Evolutionary conservation across 2,329 filamentous ascomycete species (phyloP).

Genomic region (Pestalotiopsis sp.): DNA sequence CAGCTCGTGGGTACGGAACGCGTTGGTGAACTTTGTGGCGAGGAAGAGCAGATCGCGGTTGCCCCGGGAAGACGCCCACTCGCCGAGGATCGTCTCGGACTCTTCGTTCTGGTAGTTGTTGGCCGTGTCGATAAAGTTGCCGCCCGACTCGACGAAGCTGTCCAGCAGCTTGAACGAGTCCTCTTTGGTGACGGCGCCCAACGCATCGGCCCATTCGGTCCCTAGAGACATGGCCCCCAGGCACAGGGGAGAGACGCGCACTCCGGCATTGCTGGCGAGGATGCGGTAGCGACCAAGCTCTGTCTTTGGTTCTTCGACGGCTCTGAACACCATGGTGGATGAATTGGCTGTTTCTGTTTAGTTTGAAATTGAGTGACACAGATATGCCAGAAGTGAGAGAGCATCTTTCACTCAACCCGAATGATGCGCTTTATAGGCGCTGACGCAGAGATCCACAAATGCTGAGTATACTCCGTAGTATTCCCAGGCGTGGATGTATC

Average conservation of each 20-base stretch:
- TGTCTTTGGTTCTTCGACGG: constrained; percentile 40
- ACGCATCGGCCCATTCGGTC: constrained; percentile 39
- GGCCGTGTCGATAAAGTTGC: constrained; percentile 69
- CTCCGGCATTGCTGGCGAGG: constrained; percentile 47
- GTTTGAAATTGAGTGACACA: not conserved
- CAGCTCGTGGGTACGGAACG: constrained; percentile 39
- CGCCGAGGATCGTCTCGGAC: constrained; percentile 57
- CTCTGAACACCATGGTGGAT: not conserved
- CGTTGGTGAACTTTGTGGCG: constrained; percentile 56
- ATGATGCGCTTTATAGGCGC: rapidly evolving
- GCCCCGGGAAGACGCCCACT: constrained; percentile 51
- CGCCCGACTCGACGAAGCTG: constrained; percentile 54
- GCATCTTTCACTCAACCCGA: not conserved
- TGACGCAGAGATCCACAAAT: not conserved
- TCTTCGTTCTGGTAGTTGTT: constrained; percentile 59
- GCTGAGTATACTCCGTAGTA: too few relatives aligned
- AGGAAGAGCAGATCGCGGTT: constrained; percentile 55
- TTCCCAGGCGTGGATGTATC: too few relatives aligned
- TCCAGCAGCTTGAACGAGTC: constrained; percentile 58
- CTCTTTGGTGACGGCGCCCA: constrained; percentile 57
- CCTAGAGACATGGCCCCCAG: constrained; percentile 57
- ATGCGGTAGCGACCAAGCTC: constrained; percentile 54
- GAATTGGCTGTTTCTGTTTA: not conserved
- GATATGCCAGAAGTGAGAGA: not conserved
- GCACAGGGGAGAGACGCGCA: constrained; percentile 53